Conservation (phyloP, 208 protist genomes). For the Novymonas esmeraldas region DNA sequence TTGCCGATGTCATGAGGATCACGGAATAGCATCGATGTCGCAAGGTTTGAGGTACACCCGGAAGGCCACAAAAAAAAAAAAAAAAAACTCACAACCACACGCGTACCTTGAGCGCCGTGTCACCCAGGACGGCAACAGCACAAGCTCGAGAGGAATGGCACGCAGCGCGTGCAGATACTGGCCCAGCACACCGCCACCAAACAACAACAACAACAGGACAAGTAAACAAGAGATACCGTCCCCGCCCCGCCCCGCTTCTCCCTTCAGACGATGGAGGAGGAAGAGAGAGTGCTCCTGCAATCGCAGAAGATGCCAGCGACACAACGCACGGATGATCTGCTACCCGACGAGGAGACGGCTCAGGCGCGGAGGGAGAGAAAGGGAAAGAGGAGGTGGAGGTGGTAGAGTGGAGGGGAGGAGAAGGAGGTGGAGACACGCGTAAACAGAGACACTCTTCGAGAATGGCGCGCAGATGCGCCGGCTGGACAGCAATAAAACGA, state of each 20-base stretch:
- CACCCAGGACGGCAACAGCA: no score
- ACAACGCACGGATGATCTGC: background rate
- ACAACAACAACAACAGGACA: background rate
- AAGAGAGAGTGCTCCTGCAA: background rate
- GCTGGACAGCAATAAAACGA: no score
- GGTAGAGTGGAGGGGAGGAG: background rate
- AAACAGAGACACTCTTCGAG: background rate
- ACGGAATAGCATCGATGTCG: constrained; percentile 25
- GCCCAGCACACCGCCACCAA: background rate
- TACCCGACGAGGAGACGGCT: background rate
- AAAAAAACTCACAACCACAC: background rate
- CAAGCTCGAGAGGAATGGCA: background rate
- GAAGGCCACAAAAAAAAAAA: background rate
- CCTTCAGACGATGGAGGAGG: background rate
- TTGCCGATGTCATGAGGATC: constrained; percentile 23
- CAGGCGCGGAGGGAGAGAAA: background rate
- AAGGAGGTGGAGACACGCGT: background rate
- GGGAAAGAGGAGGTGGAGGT: background rate
- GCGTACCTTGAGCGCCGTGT: no score
- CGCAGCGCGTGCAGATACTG: background rate
- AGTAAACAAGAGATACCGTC: background rate
- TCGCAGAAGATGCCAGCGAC: no score
- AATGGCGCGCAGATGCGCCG: no score
- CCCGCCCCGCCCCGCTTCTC: no score
- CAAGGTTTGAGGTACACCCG: background rate